Evolutionary conservation across 2,329 filamentous ascomycete species (phyloP).

Genomic region (Endoconidiophora laricicola): DNA sequence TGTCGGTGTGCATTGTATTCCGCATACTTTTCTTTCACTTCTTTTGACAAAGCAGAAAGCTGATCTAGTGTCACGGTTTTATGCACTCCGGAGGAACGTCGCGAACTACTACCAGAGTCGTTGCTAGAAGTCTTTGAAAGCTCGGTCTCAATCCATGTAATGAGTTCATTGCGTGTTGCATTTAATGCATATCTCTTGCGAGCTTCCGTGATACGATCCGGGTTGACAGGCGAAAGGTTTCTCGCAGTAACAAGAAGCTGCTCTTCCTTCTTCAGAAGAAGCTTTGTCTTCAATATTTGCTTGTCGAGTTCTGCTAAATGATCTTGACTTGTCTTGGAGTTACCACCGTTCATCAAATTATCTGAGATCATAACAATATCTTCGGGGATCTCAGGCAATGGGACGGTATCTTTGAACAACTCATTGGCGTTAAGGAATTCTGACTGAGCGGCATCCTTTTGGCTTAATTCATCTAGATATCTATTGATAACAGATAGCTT

Average conservation of each 20-base stretch:
- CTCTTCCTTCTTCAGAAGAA: conserved; percentile 40
- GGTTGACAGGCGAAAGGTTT: conserved; percentile 21
- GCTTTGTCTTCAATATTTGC: conserved; percentile 39
- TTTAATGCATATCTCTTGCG: conserved; percentile 36
- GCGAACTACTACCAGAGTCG: background rate
- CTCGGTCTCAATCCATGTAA: conserved; percentile 49
- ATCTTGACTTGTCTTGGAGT: conserved; percentile 9
- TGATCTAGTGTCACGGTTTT: conserved; percentile 8
- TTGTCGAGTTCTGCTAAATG: conserved; percentile 29
- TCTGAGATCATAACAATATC: conserved; percentile 28
- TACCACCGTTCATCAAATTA: background rate
- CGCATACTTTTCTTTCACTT: conserved; percentile 37
- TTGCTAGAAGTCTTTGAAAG: conserved; percentile 19
- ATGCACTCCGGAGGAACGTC: conserved; percentile 6
- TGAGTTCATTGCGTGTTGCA: conserved; percentile 40
- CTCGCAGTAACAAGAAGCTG: conserved; percentile 33
- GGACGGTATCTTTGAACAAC: conserved; percentile 28
- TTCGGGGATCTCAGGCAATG: conserved; percentile 34
- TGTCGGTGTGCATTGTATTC: conserved; percentile 35
- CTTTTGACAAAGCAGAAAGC: conserved; percentile 15
- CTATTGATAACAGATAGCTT: conserved; percentile 33
- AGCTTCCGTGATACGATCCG: conserved; percentile 15
- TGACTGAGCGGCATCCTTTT: conserved; percentile 33
- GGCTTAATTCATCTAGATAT: conserved; percentile 32
- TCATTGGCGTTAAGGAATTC: conserved; percentile 33